Percentiles rank a stretch among this genome's conserved stretches.
These are phyloP conservation scores for Neurospora intermedia DNA, from an alignment of 495 filamentous ascomycete species.

Conservation along the genomic window DNA sequence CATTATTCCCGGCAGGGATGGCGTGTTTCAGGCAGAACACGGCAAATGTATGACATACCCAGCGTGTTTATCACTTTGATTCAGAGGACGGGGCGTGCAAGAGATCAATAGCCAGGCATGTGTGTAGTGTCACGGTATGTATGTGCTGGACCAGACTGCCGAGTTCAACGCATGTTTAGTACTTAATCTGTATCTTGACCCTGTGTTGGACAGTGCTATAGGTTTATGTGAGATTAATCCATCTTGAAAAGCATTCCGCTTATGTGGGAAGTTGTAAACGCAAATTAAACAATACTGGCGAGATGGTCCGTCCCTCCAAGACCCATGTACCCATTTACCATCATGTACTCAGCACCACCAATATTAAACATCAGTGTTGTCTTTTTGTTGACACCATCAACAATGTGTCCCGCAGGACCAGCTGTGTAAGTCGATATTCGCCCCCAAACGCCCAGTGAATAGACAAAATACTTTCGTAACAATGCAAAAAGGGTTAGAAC, in stretches of 20 bases:
- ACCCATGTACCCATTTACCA: neutral
- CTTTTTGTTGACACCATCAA: neutral
- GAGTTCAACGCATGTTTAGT: neutral
- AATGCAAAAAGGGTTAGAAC: constrained; percentile 22
- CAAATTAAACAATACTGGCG: neutral
- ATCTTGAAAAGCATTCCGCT: neutral
- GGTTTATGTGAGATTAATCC: neutral
- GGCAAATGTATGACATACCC: neutral
- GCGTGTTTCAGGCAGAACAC: neutral
- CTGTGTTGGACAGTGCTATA: neutral
- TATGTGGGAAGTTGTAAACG: neutral
- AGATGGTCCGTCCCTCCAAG: neutral
- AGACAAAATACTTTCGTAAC: neutral
- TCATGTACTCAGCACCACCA: neutral
- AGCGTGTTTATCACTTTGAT: neutral
- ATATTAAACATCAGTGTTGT: neutral
- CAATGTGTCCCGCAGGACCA: neutral
- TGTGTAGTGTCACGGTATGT: neutral
- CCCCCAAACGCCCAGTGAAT: neutral
- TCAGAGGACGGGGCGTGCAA: neutral
- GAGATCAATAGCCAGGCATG: neutral
- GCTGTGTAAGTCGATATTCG: neutral
- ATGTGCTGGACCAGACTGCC: neutral
- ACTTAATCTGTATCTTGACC: neutral
- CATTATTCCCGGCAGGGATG: neutral